Evolutionary conservation across 1,139 yeast genomes (phyloP).

Genomic region (Suhomyces choctaworum): DNA sequence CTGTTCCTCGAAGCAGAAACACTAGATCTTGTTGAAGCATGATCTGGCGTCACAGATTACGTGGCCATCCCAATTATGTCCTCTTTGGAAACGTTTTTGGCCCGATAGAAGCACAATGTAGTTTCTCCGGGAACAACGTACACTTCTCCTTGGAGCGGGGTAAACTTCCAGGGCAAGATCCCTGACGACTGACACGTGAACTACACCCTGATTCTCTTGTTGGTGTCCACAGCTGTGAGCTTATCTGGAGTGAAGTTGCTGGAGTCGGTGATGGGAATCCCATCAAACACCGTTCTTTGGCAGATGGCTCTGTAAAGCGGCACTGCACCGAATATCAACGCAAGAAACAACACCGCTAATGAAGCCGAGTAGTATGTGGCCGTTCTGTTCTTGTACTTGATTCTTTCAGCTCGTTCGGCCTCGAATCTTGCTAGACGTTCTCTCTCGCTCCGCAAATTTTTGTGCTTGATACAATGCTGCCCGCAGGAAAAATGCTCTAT

Average conservation of each 20-base stretch:
- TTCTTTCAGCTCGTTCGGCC: conserved; percentile 31
- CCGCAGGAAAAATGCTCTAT: too few relatives aligned
- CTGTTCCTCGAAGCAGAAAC: conserved; percentile 98
- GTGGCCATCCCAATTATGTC: conserved; percentile 99
- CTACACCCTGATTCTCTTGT: conserved; percentile 73
- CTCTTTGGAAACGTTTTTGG: conserved; percentile 78
- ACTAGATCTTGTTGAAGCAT: conserved; percentile 95
- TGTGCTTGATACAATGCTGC: too few relatives aligned
- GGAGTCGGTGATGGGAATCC: conserved; percentile 87
- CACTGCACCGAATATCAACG: conserved; percentile 87
- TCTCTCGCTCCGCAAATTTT: conserved; percentile 12
- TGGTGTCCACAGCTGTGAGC: conserved; percentile 83
- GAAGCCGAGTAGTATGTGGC: conserved; percentile 74
- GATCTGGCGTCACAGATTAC: conserved; percentile 93
- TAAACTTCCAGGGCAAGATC: conserved; percentile 91
- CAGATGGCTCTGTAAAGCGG: conserved; percentile 91
- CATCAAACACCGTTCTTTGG: conserved; percentile 95
- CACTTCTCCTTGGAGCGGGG: conserved; percentile 93
- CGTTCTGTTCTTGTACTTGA: conserved; percentile 42
- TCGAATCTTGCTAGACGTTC: conserved; percentile 14
- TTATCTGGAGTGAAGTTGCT: conserved; percentile 82
- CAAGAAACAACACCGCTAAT: conserved; percentile 68
- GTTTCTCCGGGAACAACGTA: conserved; percentile 96
- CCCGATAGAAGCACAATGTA: conserved; percentile 93
- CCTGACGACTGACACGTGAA: conserved; percentile 94